Evolutionary conservation across 495 filamentous ascomycete species (phyloP), one percentile per base, ranked within the genome.

Genomic region (Trichoderma reesei): DNA sequence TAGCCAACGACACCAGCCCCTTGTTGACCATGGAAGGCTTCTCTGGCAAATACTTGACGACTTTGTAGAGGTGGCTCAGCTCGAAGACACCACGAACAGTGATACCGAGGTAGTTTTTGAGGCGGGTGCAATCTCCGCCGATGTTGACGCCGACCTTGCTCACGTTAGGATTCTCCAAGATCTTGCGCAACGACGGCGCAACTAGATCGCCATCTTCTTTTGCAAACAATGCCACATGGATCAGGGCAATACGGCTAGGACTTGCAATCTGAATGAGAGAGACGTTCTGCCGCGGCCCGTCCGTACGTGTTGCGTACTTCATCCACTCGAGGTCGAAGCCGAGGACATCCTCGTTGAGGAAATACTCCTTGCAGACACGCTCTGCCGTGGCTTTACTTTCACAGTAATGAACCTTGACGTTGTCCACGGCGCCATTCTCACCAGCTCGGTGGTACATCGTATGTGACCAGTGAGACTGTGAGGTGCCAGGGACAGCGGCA

Each of bases 271-370:
- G 92, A 44, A 96, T 86, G 31, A 95, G 71, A 0, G 87, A 89
- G 3, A 93, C 81, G 65, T 93, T 90, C 46, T 77, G 76, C 65
- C 83, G 85, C 44, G 83, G 73, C 10, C 80, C 79, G 54, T 79
- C 70, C 62, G 65, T 67, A 60, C 68, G 71, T 14, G 66, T 73
- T 18, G 82, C 74, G n/a, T 82, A 73, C 20, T 81, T 65, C 66
- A 80, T 75, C 92, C 92, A 96, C 75, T 96, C 92, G 68, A 96
- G 79, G 70, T 96, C 92, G 66, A 96, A 90, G 8, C 90, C 90
- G 42, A 96, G 71, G 10, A 96, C 72, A 63, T 83, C 78, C 68
- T 92, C 84, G 13, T 84, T 64, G 44, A 86, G 71, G 66, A 97
- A 92, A 42, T 88, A 82, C 38, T 86, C 73, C 16, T 86, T 77